These are phyloP conservation scores for Gynandropsis gynandra DNA, from an alignment of 345 rosid species.

Conservation along the genomic window DNA sequence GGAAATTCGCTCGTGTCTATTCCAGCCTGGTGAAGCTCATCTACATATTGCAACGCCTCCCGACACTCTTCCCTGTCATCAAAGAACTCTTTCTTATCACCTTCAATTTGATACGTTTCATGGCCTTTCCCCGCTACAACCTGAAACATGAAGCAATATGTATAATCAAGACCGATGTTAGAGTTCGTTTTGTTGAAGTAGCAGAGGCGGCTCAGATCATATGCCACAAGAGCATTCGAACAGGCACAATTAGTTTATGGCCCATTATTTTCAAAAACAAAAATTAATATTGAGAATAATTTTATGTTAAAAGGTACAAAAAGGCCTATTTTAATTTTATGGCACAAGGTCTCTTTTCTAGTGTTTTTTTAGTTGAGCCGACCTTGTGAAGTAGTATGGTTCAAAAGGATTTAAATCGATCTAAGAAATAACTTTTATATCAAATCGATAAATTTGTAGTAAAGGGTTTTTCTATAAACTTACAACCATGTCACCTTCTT, in stretches of 20 bases:
- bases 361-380: too few species aligned
- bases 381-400: too few species aligned
- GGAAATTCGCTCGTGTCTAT: constrained; percentile 81
- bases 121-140: constrained; percentile 96
- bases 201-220: too few species aligned
- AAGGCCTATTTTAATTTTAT: too few species aligned
- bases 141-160: constrained; percentile 29
- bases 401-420: too few species aligned
- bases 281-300: too few species aligned
- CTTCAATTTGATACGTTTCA: constrained; percentile 68
- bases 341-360: too few species aligned
- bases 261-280: too few species aligned
- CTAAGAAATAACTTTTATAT: background rate
- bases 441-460: background rate
- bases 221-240: too few species aligned
- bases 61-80: constrained; percentile 69
- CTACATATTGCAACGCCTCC: constrained; percentile 71
- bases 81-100: constrained; percentile 46
- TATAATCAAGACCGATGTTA: background rate
- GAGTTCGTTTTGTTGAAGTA: background rate
- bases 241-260: too few species aligned
- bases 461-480: constrained; percentile 32
- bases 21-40: constrained; percentile 73
- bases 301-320: too few species aligned
- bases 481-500: constrained; percentile 97